Conservation (phyloP, 768 basidiomycete genomes). For the Paxillus rubicundulus region DNA sequence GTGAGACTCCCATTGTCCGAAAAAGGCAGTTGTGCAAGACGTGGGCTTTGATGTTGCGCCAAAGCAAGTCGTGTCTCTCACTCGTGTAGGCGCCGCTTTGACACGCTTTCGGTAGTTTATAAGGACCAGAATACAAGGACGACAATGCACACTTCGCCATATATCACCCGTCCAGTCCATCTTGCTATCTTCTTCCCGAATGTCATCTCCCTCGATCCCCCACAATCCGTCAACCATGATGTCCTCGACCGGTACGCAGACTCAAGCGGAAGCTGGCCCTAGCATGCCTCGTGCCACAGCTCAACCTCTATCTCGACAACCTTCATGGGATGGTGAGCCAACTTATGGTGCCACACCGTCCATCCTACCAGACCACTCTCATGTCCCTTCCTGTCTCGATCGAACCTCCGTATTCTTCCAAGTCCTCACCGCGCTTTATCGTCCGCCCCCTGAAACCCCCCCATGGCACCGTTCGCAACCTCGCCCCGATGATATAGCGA, state of each 20-base stretch:
- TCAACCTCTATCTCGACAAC: neutral
- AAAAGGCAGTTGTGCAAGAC: conserved; percentile 35
- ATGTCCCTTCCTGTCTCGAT: conserved; percentile 20
- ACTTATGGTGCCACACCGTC: conserved; percentile 8
- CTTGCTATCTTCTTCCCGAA: neutral
- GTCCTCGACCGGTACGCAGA: conserved; percentile 3
- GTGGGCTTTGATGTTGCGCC: neutral
- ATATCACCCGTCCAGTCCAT: conserved; percentile 1
- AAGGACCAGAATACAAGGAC: conserved; percentile 18
- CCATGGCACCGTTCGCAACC: conserved; percentile 14
- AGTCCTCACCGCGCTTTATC: conserved; percentile 27
- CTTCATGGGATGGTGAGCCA: conserved; percentile 3
- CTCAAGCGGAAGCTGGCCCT: conserved; percentile 18
- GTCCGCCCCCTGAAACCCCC: conserved; percentile 2
- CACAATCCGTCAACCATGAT: conserved; percentile 6
- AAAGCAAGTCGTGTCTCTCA: neutral
- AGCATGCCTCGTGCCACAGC: conserved; percentile 9
- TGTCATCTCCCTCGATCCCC: neutral
- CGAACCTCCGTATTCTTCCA: conserved; percentile 29
- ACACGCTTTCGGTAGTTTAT: conserved; percentile 20
- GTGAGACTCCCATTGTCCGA: conserved; percentile 22
- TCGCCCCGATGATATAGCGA: conserved; percentile 16
- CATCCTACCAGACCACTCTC: conserved; percentile 5
- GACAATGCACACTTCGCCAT: conserved; percentile 12
- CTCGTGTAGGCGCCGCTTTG: conserved; percentile 22